Base-by-base conservation (phyloP, 306 rosid genomes). In the Cercis canadensis region DNA sequence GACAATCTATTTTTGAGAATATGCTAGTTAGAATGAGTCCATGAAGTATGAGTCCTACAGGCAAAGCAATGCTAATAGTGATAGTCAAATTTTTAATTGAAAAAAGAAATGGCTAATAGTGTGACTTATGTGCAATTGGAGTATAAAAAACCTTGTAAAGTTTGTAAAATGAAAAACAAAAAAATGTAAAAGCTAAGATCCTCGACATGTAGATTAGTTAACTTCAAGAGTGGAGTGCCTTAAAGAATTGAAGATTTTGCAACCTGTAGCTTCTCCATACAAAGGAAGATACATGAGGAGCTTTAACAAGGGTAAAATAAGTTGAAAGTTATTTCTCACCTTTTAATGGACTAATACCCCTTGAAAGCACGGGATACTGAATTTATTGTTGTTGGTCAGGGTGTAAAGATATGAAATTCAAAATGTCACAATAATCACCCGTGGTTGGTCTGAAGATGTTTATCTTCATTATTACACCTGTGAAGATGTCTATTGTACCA, bases 101-200 rank as follows among this genome's bases (percentile, higher is more conserved):
- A 24, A 24, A n/a, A 24, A 24, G 29, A 24, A 24, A 24, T 3
- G 24, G 32, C 40, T 11, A 49, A 62, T 6, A 21, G 67, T 10
- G 16, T 44, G 49, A 44, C 49, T 44, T 1, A 19, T 76, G 65
- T 53, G 50, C 57, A 44, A 47, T 52, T 76, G 57, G 57, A 40
- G 16, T 43, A 68, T 32, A 52, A 65, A n/a, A 55, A 34, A 18
- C 58, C 53, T 33, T 19, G 43, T 37, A 18, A 31, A 61, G 14
- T 67, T 69, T 19, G 40, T 67, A 52, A 17, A 33, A 41, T 60
- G 32, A 31, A 65, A 44, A 32, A 13, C 24, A 49, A 49, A 39
- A 52, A 49, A 40, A 59, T 13, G 13, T 40, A 5, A 11, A 29
- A 16, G 19, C 31, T 4, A 14, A 45, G 17, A 24, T 54, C 16